Evolutionary conservation across 2,329 filamentous ascomycete species (phyloP).

Genomic region (Microcyclosporella mali): DNA sequence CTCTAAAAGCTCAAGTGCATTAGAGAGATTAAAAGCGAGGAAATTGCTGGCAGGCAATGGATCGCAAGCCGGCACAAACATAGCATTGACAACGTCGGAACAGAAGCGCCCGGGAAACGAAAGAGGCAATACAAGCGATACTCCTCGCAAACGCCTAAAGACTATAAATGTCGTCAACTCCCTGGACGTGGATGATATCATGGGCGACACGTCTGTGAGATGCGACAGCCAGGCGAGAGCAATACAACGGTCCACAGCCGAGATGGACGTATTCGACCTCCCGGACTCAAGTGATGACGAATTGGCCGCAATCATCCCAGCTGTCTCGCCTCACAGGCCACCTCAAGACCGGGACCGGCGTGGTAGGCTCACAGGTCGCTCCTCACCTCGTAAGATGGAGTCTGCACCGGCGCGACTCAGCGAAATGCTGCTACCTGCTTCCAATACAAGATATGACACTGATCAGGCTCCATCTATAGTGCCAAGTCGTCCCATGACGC

Average conservation of each 20-base stretch:
- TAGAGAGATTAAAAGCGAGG: conserved; percentile 20
- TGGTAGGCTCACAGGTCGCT: conserved; percentile 12
- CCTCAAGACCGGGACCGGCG: not conserved
- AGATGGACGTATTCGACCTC: conserved; percentile 20
- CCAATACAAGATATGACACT: conserved; percentile 14
- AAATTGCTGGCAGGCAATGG: conserved; percentile 6
- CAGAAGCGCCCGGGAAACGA: conserved; percentile 8
- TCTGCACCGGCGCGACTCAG: conserved; percentile 28
- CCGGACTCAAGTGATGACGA: conserved; percentile 16
- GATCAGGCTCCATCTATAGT: conserved; percentile 15
- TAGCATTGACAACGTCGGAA: not conserved
- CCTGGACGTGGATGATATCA: conserved; percentile 8
- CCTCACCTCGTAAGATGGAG: conserved; percentile 20
- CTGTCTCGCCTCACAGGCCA: not conserved
- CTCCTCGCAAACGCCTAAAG: conserved; percentile 15
- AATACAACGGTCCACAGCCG: not conserved
- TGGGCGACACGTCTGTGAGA: conserved; percentile 9
- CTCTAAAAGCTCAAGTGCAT: conserved; percentile 14
- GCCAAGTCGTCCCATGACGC: conserved; percentile 18
- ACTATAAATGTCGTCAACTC: not conserved
- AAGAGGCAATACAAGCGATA: conserved; percentile 4
- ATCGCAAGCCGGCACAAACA: too few relatives aligned
- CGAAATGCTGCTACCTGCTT: conserved; percentile 25
- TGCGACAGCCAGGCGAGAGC: conserved; percentile 3
- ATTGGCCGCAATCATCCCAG: not conserved